Conservation (phyloP, 345 rosid genomes). For the Trapa bicornis region DNA sequence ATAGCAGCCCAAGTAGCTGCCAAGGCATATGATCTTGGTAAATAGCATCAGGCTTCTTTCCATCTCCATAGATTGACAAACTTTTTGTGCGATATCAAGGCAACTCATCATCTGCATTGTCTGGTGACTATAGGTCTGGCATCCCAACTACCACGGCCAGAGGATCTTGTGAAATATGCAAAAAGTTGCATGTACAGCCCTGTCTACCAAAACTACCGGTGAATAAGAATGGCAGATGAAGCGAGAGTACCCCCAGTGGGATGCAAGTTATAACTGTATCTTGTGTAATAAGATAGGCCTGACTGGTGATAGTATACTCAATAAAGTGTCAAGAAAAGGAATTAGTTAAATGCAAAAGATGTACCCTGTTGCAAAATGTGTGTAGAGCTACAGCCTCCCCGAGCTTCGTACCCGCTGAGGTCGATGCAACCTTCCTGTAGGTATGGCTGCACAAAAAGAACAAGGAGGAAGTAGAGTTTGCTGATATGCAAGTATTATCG, state of each 20-base stretch:
- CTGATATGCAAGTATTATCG: too few relatives aligned
- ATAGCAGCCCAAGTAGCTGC: slow-evolving; percentile 81
- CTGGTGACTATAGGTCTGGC: slow-evolving; percentile 21
- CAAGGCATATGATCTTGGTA: slow-evolving; percentile 83
- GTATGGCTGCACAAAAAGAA: too few relatives aligned
- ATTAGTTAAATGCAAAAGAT: background rate
- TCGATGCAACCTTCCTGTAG: too few relatives aligned
- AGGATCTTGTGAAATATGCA: slow-evolving; percentile 21
- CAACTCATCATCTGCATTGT: slow-evolving; percentile 9
- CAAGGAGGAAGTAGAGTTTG: too few relatives aligned
- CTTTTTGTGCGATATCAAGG: background rate
- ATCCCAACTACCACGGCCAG: slow-evolving; percentile 29
- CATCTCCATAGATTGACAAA: background rate
- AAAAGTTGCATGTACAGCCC: slow-evolving; percentile 45
- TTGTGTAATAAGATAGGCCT: background rate
- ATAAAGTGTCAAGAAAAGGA: background rate
- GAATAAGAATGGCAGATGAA: background rate
- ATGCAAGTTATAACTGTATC: background rate
- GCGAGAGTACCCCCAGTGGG: background rate
- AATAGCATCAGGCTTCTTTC: slow-evolving; percentile 6
- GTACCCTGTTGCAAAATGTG: background rate
- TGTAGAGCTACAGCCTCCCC: too few relatives aligned
- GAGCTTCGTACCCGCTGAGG: too few relatives aligned
- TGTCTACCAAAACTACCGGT: slow-evolving; percentile 24
- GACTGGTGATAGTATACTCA: background rate